Evolutionary conservation across 768 basidiomycete genomes (phyloP), one percentile per base, ranked within the genome.

Genomic region (Mycena filopes): DNA sequence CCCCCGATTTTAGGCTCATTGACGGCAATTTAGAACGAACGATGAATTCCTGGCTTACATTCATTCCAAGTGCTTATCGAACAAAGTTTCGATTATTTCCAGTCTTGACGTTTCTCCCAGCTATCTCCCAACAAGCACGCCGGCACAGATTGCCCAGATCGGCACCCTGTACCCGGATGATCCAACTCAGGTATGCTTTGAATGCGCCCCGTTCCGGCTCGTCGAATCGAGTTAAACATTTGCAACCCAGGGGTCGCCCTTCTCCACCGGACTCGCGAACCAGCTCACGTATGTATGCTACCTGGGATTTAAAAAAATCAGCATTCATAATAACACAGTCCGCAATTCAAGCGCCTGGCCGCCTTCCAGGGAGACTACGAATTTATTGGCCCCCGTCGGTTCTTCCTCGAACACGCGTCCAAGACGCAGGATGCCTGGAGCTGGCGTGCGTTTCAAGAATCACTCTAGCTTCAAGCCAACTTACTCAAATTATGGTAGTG

Each of bases 261-360:
- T 72, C 56, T 31, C 49, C 49, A 66, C 60, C 20, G 60, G 68
- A 4, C 11, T n/a, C 8, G 55, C 31, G 12, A 59, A 58, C 55
- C 31, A 45, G 29, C 16, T 59, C 55, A 66, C 56, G 64, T 69
- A 62, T 12, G 54, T 25, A 25, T 9, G 9, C 20, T 18, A 13
- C 0, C 8, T n/a, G n/a, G n/a, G n/a, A 23, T 25, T 40, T 13
- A 2, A 2, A n/a, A n/a, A n/a, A n/a, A n/a, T n/a, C 42, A 20
- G 36, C 36, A 36, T 11, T 9, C 36, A 36, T 15, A 36, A 36
- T 36, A 36, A 36, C 43, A 11, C 28, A 67, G 61, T 3, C 66
- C 60, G 4, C 36, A 67, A 46, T 67, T 67, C 51, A 67, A 67
- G 29, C 60, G 66, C 25, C 41, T 63, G 20, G 66, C 66, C 2